These are phyloP conservation scores for Cokeromyces recurvatus DNA, from an alignment of 371 early-diverging fungal species.

Conservation along the genomic window DNA sequence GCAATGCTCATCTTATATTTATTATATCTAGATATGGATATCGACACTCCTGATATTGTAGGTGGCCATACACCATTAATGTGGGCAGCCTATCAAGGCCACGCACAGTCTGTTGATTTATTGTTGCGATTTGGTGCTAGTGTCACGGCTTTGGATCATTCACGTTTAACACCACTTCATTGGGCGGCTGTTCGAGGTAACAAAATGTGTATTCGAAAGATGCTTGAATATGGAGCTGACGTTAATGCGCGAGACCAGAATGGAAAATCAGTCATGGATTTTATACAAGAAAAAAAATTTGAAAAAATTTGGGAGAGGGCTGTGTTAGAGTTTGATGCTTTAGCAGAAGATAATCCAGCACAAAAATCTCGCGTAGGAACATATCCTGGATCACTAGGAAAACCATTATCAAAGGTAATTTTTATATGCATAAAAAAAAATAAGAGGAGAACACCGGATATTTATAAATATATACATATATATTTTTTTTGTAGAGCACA, in stretches of 20 bases:
- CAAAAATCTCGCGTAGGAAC: conserved; percentile 21
- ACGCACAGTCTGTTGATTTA: conserved; percentile 60
- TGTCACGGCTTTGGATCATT: conserved; percentile 62
- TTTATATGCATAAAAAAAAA: not conserved
- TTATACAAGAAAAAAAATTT: conserved; percentile 42
- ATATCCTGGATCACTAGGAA: conserved; percentile 32
- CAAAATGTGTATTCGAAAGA: conserved; percentile 37
- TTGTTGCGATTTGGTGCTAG: conserved; percentile 68
- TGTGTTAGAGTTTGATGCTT: conserved; percentile 42
- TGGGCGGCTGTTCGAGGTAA: conserved; percentile 65
- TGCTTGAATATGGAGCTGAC: conserved; percentile 56
- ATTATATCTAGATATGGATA: conserved; percentile 61
- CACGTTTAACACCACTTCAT: conserved; percentile 78
- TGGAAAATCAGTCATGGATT: conserved; percentile 49
- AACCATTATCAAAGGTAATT: conserved; percentile 35
- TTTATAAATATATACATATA: not conserved
- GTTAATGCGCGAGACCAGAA: conserved; percentile 31
- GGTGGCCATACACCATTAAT: conserved; percentile 84
- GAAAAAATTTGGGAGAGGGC: conserved; percentile 40
- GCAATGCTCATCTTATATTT: conserved; percentile 71
- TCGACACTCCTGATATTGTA: conserved; percentile 70
- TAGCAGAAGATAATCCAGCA: conserved; percentile 32
- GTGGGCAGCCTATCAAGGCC: conserved; percentile 94
- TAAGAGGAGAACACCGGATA: not conserved
- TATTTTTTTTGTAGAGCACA: conserved; percentile 35